These are phyloP conservation scores for Prunus armeniaca DNA, from an alignment of 306 rosid species.

Conservation along the genomic window DNA sequence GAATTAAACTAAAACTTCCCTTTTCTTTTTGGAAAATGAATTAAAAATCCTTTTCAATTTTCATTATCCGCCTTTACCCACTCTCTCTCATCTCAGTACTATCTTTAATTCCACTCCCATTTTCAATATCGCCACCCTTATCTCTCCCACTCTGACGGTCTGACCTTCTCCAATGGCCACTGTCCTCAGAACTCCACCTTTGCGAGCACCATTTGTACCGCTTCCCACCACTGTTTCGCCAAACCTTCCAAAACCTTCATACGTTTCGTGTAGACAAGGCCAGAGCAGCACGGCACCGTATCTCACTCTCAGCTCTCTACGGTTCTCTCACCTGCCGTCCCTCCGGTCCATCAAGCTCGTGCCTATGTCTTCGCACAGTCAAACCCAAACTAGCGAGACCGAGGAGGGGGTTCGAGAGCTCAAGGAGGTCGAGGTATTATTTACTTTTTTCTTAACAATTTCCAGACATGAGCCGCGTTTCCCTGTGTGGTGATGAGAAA, in stretches of 20 bases:
- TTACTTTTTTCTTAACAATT: neutral
- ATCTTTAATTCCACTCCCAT: neutral
- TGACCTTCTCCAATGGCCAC: constrained; percentile 3
- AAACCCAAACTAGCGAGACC: constrained; percentile 33
- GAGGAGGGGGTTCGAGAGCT: constrained; percentile 42
- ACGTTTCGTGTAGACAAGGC: constrained; percentile 26
- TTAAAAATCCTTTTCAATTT: neutral
- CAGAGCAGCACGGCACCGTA: constrained; percentile 10
- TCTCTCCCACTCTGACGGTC: neutral
- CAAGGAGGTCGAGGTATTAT: constrained; percentile 31
- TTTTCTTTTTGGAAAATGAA: neutral
- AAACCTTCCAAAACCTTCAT: constrained; percentile 20
- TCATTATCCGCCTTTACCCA: neutral
- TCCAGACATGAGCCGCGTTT: neutral
- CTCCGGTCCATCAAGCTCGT: constrained; percentile 37
- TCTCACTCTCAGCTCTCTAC: constrained; percentile 22
- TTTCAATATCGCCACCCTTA: constrained; percentile 5
- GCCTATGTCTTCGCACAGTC: constrained; percentile 44
- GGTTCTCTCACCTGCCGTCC: constrained; percentile 31
- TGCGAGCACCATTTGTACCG: constrained; percentile 28
- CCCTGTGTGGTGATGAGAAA: neutral
- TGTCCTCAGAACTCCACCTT: constrained; percentile 40
- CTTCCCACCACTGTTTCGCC: constrained; percentile 16
- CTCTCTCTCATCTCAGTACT: too few species aligned
- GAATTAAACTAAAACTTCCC: neutral